Evolutionary conservation across 2,329 filamentous ascomycete species (phyloP), one percentile per base, ranked within the genome.

Genomic region (Xylariaceae sp.): DNA sequence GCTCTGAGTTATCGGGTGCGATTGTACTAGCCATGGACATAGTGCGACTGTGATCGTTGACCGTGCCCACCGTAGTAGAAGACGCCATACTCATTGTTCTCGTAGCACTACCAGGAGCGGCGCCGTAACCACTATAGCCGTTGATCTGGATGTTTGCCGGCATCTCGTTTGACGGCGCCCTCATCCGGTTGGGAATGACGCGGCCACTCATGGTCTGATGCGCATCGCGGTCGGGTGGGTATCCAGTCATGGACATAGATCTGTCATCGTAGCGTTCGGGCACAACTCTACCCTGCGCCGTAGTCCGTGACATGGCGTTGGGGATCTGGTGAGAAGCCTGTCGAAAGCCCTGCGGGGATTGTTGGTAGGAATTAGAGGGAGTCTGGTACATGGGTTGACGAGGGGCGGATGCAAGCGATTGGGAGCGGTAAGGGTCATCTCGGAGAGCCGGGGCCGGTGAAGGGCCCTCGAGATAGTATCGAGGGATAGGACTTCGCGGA

Each of bases 21-120:
- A 91, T 82, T 7, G 88, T 92, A 18, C 92, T 96, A 37, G 92
- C 91, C 89, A 96, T 96, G 1, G 92, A 96, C 86, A 96, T 92
- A 49, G 90, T 88, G 59, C 92, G 82, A 55, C 72, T 74, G 67
- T 79, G 78, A 64, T 84, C 79, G 45, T 69, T 66, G 18, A 72
- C 71, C 39, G 75, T 75, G 44, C 68, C 66, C 15, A 72, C 71
- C 39, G 75, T 75, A 34, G 72, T 78, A 9, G 83, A 84, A 5
- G 82, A 86, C 39, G 79, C 78, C 80, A 86, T 85, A 66, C 82
- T 86, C 56, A 82, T 80, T n/a, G 82, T 83, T 62, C 81, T 80
- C 51, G 81, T 84, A 67, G 83, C 81, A 13, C 76, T 75, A 59
- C 80, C 85, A 37, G 79, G 82, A 30, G 78, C 75, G 58, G 77